These are phyloP conservation scores for Aspergillus jensenii DNA, from an alignment of 2,329 filamentous ascomycete genomes.

Conservation along the genomic window DNA sequence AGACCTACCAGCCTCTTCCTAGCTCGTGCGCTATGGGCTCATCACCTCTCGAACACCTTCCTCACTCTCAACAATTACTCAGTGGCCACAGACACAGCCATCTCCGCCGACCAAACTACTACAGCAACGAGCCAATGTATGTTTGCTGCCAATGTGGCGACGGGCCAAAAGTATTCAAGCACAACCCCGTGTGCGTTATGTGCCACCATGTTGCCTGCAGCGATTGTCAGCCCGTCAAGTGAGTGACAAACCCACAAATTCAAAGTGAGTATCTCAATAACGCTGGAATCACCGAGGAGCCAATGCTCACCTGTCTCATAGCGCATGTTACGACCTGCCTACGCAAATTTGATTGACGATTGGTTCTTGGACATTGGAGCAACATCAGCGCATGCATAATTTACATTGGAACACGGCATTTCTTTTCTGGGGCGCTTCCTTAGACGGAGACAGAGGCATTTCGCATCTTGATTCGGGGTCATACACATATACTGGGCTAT, in stretches of 20 bases:
- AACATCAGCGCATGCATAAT: background rate
- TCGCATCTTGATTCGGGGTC: background rate
- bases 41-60: background rate
- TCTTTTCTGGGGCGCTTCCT: background rate
- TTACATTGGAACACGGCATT: background rate
- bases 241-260: background rate
- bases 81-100: background rate
- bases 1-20: background rate
- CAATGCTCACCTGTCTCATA: background rate
- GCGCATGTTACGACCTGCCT: background rate
- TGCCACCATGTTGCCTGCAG: conserved; percentile 35
- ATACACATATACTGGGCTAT: background rate
- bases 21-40: background rate
- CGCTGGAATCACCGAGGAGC: background rate
- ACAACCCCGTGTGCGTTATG: conserved; percentile 32
- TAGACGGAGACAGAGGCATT: background rate
- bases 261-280: background rate
- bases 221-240: conserved; percentile 31
- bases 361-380: background rate
- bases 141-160: conserved; percentile 41
- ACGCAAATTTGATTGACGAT: background rate
- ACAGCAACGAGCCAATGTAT: conserved; percentile 28
- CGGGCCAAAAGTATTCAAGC: conserved; percentile 39
- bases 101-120: conserved; percentile 3
- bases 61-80: background rate